Evolutionary conservation across 805 yeast genomes (phyloP), one percentile per base, ranked within the genome.

Genomic region (Limtongozyma cylindracea): DNA sequence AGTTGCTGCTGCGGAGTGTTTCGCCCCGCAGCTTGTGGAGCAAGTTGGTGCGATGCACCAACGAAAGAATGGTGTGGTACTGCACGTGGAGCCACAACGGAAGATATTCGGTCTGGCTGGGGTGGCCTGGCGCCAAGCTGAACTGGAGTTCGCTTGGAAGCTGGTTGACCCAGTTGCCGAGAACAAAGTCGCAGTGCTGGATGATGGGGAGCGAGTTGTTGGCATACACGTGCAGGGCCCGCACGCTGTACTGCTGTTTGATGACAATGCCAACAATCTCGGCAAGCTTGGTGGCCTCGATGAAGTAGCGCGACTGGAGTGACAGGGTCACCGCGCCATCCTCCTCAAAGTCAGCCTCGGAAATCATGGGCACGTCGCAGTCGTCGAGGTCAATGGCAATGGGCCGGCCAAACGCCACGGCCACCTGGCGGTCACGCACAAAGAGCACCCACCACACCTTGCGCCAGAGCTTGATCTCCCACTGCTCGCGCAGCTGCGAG

Each of bases 391-490:
- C 68, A 21, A 76, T 67, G 32, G 57, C 50, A 5, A 61, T 43
- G 0, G 91, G 88, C 25, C 80, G 51, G 10, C 88, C 82, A 41
- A 66, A 65, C 0, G 80, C 76, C 22, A 70, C 56, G 3, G 80
- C 65, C 7, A 66, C 62, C 19, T 60, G 49, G 12, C 77, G 47
- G 40, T 74, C 91, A 31, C 74, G 65, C 26, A 63, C 60, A 38
- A 67, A 69, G 11, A 76, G 43, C 28, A 64, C 51, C 91, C 91
- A 74, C 77, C 80, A 74, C 9, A 71, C 50, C 19, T 80, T 48
- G 30, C 69, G 56, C 56, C 70, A 64, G 18, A 65, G 37, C 27
- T 59, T 59, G 31, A 45, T 47, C 20, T 50, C 47, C 21, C 40
- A 24, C 13, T 43, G 33, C 21, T 59, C 53, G 11, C 51, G 37